Evolutionary conservation across 139 green algal species (phyloP).

Genomic region (Chlorella sp.): DNA sequence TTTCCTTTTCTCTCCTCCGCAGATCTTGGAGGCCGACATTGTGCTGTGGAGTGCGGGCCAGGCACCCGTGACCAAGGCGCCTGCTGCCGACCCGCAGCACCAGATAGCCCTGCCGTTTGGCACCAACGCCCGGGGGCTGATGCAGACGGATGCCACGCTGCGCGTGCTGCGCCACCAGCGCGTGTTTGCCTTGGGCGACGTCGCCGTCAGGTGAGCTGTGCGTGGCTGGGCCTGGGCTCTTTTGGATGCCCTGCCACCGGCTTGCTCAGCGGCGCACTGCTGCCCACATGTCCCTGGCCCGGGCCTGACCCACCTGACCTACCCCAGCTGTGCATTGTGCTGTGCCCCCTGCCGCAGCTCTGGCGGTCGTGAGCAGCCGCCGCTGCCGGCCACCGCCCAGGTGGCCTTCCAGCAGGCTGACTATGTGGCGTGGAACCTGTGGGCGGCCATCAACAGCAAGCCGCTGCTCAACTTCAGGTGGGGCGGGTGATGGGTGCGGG

Average conservation of each 20-base stretch:
- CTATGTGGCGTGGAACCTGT: conserved; percentile 98
- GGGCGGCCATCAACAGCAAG: conserved; percentile 88
- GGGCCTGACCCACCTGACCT: too few relatives aligned
- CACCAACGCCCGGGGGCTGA: conserved; percentile 54
- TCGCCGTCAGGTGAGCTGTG: conserved; percentile 46
- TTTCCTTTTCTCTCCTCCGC: not conserved
- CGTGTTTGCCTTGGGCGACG: conserved; percentile 96
- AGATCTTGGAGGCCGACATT: conserved; percentile 71
- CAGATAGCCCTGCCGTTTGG: conserved; percentile 73
- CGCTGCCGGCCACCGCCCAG: conserved; percentile 80
- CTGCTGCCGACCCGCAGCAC: not conserved
- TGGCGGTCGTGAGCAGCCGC: not conserved
- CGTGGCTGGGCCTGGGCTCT: too few relatives aligned
- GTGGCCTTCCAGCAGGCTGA: conserved; percentile 98
- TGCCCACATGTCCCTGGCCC: too few relatives aligned
- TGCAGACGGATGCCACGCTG: conserved; percentile 85
- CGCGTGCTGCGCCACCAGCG: conserved; percentile 66
- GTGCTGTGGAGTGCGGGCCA: conserved; percentile 92
- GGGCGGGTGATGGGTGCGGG: too few relatives aligned
- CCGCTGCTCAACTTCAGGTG: conserved; percentile 90
- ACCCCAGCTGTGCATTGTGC: too few relatives aligned
- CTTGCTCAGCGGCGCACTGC: too few relatives aligned
- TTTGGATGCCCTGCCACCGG: too few relatives aligned
- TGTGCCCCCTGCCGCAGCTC: not conserved
- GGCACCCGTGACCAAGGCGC: conserved; percentile 43